Conservation (phyloP, 2,329 filamentous ascomycete species). For the Colletotrichum horii region DNA sequence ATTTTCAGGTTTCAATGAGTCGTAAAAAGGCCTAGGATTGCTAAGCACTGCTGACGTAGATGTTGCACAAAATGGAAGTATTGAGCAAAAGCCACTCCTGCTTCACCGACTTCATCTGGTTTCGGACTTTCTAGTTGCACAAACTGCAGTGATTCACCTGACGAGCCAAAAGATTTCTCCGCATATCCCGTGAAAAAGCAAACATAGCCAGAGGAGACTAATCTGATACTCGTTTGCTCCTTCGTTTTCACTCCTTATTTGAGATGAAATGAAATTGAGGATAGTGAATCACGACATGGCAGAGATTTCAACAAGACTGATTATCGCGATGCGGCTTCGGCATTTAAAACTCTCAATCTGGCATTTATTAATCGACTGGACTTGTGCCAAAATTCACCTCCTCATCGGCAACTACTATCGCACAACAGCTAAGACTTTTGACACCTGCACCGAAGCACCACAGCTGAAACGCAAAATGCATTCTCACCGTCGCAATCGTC, state of each 20-base stretch:
- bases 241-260: background rate
- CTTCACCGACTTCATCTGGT: background rate
- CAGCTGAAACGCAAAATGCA: background rate
- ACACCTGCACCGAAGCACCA: background rate
- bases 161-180: background rate
- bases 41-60: background rate
- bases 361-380: background rate
- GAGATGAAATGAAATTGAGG: background rate
- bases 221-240: background rate
- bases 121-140: background rate
- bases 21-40: background rate
- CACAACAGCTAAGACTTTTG: background rate
- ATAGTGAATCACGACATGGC: background rate
- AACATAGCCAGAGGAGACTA: background rate
- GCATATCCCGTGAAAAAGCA: background rate
- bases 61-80: background rate
- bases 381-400: background rate
- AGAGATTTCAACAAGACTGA: background rate
- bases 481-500: conserved; percentile 8
- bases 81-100: background rate
- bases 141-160: background rate
- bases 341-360: background rate
- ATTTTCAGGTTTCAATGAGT: background rate
- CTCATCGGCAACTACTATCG: background rate
- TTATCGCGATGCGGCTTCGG: background rate